Conservation (phyloP, 371 early-diverging fungal species). For the Mortierella sp. region DNA sequence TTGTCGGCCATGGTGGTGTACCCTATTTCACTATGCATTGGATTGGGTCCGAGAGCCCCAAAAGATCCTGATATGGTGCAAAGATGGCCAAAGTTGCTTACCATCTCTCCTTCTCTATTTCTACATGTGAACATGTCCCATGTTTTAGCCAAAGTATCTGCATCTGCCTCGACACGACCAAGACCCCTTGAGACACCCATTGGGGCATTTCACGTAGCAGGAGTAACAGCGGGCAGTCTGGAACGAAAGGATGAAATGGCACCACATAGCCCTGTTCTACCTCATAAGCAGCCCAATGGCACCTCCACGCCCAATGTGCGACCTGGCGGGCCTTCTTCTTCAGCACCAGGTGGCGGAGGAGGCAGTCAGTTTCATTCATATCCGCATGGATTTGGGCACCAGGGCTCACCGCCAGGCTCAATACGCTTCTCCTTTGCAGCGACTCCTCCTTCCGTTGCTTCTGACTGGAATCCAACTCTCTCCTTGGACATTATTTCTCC, state of each 20-base stretch:
- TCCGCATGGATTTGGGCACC: neutral
- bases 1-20: neutral
- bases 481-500: conserved; percentile 35
- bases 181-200: conserved; percentile 34
- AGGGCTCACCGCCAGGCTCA: neutral
- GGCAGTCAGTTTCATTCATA: neutral
- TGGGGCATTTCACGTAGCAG: conserved; percentile 34
- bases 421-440: conserved; percentile 28
- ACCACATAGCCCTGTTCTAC: conserved; percentile 20
- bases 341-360: conserved; percentile 1
- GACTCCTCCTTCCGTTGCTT: conserved; percentile 18
- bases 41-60: neutral
- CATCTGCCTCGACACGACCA: conserved; percentile 25
- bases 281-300: conserved; percentile 31
- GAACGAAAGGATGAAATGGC: conserved; percentile 11
- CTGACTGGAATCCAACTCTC: conserved; percentile 38
- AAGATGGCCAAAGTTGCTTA: neutral
- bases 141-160: conserved; percentile 33
- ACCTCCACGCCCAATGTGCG: conserved; percentile 8
- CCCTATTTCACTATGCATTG: neutral
- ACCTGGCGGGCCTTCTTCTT: neutral
- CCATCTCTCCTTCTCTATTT: neutral
- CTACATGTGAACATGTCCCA: neutral
- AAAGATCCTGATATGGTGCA: no score
- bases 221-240: neutral